Evolutionary conservation across 257 asterid species (phyloP), one percentile per base, ranked within the genome.

Genomic region (Solanum chilense): DNA sequence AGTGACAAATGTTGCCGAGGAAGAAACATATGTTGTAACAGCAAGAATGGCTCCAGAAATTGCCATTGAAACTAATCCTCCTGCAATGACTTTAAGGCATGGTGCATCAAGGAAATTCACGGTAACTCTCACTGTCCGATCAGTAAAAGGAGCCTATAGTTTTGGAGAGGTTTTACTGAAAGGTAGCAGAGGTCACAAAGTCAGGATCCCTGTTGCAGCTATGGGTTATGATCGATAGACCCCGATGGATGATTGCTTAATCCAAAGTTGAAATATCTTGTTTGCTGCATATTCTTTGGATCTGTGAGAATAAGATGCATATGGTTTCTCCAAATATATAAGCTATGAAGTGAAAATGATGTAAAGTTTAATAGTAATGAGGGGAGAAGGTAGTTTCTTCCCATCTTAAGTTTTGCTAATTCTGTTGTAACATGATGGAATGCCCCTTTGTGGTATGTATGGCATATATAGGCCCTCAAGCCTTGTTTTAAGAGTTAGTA

Each of bases 181-280:
- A 90, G 99, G 99, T 42, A 97, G 97, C 73, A 91, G 98, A 89
- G 95, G 98, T 77, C 99, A 97, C 90, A 96, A 91, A 94, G 99
- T 96, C 77, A 92, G 97, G 88, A 91, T 97, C 83, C 99, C 98
- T 3, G 98, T 97, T 9, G 98, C 91, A 83, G 96, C 96, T 11
- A 92, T 93, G 98, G 98, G 98, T n/a, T 95, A 92, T 66, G 52
- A 93, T 29, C 94, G 93, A 86, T 95, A 92, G 87, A 75, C 23
- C 29, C 12, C 0, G 13, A 21, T 21, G 44, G 13, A 21, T 21
- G 44, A 49, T 10, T 47, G 39, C 56, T 74, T 80, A 60, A 83
- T 31, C 49, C 71, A n/a, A 23, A 70, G 88, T 82, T 70, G 64
- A 85, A 80, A n/a, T 33, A 25, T 81, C 23, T 45, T 27, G 62